Evolutionary conservation across 2,329 filamentous ascomycete species (phyloP).

Genomic region (Fusarium dlaminii): DNA sequence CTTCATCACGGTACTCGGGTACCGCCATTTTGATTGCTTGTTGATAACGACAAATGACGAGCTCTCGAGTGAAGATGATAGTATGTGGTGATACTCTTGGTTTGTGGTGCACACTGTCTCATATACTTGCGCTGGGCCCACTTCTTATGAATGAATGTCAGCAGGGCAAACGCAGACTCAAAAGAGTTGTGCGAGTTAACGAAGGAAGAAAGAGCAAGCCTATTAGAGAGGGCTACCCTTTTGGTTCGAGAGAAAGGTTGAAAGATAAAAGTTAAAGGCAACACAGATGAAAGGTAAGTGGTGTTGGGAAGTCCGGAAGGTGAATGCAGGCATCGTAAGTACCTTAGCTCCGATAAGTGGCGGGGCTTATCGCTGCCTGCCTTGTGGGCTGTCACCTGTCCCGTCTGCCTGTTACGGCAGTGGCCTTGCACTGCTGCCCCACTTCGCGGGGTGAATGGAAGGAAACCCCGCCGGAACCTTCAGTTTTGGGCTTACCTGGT

Average conservation of each 20-base stretch:
- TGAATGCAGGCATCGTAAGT: conserved; percentile 26
- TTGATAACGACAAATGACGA: not conserved
- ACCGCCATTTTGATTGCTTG: conserved; percentile 29
- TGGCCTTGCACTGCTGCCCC: conserved; percentile 42
- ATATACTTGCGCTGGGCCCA: not conserved
- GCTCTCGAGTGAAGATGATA: not conserved
- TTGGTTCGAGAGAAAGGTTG: not conserved
- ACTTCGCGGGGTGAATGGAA: conserved; percentile 39
- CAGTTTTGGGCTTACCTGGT: not conserved
- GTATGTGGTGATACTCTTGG: conserved; percentile 2
- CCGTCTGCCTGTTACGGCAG: conserved; percentile 44
- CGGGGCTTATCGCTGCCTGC: conserved; percentile 44
- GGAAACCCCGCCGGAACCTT: not conserved
- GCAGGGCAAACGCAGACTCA: conserved; percentile 15
- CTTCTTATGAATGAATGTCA: conserved; percentile 19
- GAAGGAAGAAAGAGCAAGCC: not conserved
- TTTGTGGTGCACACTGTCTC: not conserved
- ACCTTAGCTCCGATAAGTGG: conserved; percentile 38
- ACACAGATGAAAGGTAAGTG: conserved; percentile 25
- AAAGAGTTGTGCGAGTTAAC: not conserved
- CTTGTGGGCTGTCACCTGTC: conserved; percentile 35
- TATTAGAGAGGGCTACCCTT: not conserved
- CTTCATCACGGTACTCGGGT: conserved; percentile 41
- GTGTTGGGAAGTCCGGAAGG: conserved; percentile 39
- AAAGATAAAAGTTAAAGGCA: conserved; percentile 19